These are phyloP conservation scores for Diversispora eburnea DNA, from an alignment of 192 early-diverging fungal species.

Conservation along the genomic window DNA sequence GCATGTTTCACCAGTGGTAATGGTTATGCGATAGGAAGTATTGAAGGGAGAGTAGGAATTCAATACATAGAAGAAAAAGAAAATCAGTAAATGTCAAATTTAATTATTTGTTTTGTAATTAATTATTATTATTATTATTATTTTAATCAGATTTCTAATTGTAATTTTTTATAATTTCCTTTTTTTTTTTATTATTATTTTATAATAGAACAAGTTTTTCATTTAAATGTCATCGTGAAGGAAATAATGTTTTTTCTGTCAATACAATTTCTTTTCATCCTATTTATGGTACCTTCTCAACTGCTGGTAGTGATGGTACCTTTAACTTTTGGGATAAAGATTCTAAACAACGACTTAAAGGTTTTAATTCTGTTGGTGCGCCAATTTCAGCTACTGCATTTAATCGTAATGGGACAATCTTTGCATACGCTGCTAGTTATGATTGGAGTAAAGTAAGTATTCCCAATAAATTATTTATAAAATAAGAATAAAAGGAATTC, in stretches of 20 bases:
- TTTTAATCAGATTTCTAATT: not conserved
- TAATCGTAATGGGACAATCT: conserved; percentile 76
- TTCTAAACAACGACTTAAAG: conserved; percentile 80
- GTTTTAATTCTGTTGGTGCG: conserved; percentile 56
- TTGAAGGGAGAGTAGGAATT: conserved; percentile 92
- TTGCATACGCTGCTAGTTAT: conserved; percentile 89
- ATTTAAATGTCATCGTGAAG: conserved; percentile 91
- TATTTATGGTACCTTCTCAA: conserved; percentile 82
- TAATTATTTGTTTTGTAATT: not conserved
- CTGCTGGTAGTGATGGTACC: conserved; percentile 81
- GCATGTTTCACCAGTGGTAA: conserved; percentile 74
- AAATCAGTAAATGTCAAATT: conserved; percentile 34
- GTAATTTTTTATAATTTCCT: too few species aligned
- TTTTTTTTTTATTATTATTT: not conserved
- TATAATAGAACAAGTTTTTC: conserved; percentile 69
- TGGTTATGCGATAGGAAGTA: conserved; percentile 88
- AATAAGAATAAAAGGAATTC: not conserved
- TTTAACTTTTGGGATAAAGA: conserved; percentile 96
- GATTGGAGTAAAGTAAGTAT: conserved; percentile 72
- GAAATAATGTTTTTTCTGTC: conserved; percentile 62
- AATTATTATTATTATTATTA: not conserved
- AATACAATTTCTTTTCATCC: conserved; percentile 79
- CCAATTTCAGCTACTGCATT: conserved; percentile 76
- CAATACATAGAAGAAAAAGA: conserved; percentile 89
- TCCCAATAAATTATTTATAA: not conserved